Evolutionary conservation across 2,329 filamentous ascomycete species (phyloP).

Genomic region (Talaromyces sp.): DNA sequence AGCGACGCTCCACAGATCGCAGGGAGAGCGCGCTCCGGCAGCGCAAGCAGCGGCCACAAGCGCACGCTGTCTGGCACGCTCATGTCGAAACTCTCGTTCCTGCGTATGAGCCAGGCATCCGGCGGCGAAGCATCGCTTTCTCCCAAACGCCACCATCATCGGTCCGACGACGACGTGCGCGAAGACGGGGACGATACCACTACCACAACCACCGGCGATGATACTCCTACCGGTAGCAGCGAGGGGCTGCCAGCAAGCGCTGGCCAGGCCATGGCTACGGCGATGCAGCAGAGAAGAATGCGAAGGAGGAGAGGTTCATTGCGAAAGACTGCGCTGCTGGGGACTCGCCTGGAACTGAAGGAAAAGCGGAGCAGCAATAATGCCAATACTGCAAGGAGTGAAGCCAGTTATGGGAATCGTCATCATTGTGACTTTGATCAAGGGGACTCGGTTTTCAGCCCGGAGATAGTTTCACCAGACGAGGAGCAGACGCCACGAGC

Average conservation of each 20-base stretch:
- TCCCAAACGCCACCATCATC: neutral
- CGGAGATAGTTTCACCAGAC: neutral
- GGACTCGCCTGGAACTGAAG: conserved; percentile 41
- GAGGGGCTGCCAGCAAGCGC: conserved; percentile 17
- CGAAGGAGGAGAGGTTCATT: conserved; percentile 76
- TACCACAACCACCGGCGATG: conserved; percentile 7
- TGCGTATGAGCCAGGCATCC: conserved; percentile 45
- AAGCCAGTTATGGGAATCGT: neutral
- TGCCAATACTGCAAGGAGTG: neutral
- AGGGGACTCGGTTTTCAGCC: neutral
- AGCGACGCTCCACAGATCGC: conserved; percentile 11
- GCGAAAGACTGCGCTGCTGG: conserved; percentile 78
- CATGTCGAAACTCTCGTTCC: conserved; percentile 63
- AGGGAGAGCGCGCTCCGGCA: conserved; percentile 26
- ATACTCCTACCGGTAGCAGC: conserved; percentile 20
- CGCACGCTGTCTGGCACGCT: conserved; percentile 59
- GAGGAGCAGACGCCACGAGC: conserved; percentile 6
- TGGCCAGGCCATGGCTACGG: conserved; percentile 44
- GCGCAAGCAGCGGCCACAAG: conserved; percentile 20
- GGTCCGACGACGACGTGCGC: conserved; percentile 29
- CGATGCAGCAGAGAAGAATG: conserved; percentile 48
- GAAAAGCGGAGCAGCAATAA: conserved; percentile 19
- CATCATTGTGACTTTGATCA: neutral
- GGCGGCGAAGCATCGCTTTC: neutral
- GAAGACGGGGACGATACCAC: conserved; percentile 12